phyloP scores from a whole-genome alignment of 208 protist genomes.

The Trypanosoma conorhini region DNA sequence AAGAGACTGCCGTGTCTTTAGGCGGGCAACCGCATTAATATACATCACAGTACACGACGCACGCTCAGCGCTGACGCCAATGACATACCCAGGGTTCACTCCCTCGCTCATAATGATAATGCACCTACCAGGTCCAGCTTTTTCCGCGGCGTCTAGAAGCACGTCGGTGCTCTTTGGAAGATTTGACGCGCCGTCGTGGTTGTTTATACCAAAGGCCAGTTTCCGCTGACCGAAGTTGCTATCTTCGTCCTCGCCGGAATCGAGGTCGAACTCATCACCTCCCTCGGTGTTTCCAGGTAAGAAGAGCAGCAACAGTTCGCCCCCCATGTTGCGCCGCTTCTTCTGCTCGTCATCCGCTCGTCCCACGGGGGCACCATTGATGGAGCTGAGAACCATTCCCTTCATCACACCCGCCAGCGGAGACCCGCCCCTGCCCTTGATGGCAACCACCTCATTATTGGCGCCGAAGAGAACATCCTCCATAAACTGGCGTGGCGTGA shows the following conservation, averaged over 20 bases:
- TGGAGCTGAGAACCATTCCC: constrained; percentile 79
- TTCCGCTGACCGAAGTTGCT: constrained; percentile 42
- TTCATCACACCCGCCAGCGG: constrained; percentile 37
- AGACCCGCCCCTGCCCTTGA: constrained; percentile 36
- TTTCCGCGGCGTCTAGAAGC: constrained; percentile 59
- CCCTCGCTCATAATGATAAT: constrained; percentile 89
- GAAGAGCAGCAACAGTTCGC: constrained; percentile 66
- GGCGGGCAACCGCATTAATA: constrained; percentile 84
- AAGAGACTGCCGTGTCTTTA: constrained; percentile 87
- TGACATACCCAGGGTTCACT: constrained; percentile 77
- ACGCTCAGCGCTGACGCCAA: constrained; percentile 69
- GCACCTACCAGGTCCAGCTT: constrained; percentile 52
- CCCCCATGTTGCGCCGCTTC: constrained; percentile 10
- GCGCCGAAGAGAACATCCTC: constrained; percentile 50
- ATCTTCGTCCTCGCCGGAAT: constrained; percentile 68
- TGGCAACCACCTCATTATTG: constrained; percentile 49
- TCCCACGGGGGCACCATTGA: constrained; percentile 64
- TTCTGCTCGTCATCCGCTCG: constrained; percentile 50
- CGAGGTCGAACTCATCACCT: constrained; percentile 84
- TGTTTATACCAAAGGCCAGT: constrained; percentile 2
- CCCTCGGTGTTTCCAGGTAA: not conserved
- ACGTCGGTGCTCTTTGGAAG: constrained; percentile 55
- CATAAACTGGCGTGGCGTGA: constrained; percentile 53
- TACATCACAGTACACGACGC: constrained; percentile 81
- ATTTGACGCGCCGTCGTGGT: constrained; percentile 10